Base-by-base conservation (phyloP, 179 eudicot genomes). In the Spergularia azorica region DNA sequence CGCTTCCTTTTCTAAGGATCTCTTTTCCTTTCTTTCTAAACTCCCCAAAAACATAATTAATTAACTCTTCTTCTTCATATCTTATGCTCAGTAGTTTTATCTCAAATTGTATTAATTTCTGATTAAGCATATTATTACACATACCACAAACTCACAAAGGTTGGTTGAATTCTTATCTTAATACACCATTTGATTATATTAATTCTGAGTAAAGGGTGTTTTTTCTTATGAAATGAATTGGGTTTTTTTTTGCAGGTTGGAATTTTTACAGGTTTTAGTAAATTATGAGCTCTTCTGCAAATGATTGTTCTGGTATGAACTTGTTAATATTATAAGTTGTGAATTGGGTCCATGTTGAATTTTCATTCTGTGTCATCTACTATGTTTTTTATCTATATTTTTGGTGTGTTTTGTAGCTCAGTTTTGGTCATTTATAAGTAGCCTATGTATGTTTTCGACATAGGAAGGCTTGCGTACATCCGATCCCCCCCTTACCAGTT, bases 201-300 rank as follows among this genome's bases (percentile, higher is more conserved):
- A 57, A 57, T 57, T 14, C n/a, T 14, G 15, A 58, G n/a, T 9
- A 60, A 60, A 18, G 21, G 5, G 21, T 8, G 12, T n/a, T 26
- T 60, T 0, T 16, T 58, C 59, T 11, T 56, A 56, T 56, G 2
- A 1, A 2, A 58, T 17, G 58, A 50, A 50, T 69, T 20, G 5
- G 4, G n/a, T 38, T 69, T 26, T 11, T 10, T 54, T 69, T 50
- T 16, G 61, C 13, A 68, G 72, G 56, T 67, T 67, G 8, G 16
- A 67, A 67, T 67, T 67, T 7, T 12, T 5, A 65, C 4, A 66
- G 52, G 5, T 66, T 11, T 66, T 39, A 46, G 54, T 43, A 1
- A 10, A 70, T 26, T 43, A 70, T 70, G 73, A 70, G 73, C 59
- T 70, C 73, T 26, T 70, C 73, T 70, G 73, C 73, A 21, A 70